Evolutionary conservation across 2,329 filamentous ascomycete species (phyloP).

Genomic region (Cercospora zeina): DNA sequence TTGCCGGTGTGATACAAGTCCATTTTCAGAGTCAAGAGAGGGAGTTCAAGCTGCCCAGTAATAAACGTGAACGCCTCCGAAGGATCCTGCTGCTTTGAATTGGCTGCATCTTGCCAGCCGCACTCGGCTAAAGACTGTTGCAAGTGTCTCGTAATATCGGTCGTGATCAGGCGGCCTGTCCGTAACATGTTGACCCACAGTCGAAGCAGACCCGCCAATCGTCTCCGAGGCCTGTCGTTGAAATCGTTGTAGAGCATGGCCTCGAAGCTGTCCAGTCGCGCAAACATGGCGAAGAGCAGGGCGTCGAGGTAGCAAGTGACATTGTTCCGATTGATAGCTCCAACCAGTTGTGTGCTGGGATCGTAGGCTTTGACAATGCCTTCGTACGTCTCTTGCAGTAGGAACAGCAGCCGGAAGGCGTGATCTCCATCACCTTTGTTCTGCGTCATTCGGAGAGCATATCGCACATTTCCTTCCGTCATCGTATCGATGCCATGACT

Average conservation of each 20-base stretch:
- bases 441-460: constrained; percentile 62
- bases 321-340: constrained; percentile 79
- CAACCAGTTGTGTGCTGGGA: constrained; percentile 69
- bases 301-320: constrained; percentile 96
- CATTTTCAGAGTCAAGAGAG: constrained; percentile 85
- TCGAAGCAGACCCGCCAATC: constrained; percentile 73
- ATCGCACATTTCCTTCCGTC: constrained; percentile 62
- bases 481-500: constrained; percentile 57
- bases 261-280: constrained; percentile 84
- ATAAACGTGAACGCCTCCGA: constrained; percentile 96
- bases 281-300: constrained; percentile 93
- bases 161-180: constrained; percentile 78
- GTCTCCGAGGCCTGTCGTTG: constrained; percentile 68
- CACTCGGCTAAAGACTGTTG: constrained; percentile 81
- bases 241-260: constrained; percentile 83
- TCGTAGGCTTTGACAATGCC: constrained; percentile 76
- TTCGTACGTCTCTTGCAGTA: constrained; percentile 78
- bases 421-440: constrained; percentile 68
- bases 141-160: constrained; percentile 78
- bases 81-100: constrained; percentile 84
- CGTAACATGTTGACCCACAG: constrained; percentile 93
- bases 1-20: constrained; percentile 92
- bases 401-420: constrained; percentile 71
- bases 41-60: constrained; percentile 82
- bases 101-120: constrained; percentile 80